These are phyloP conservation scores for Tetrapisispora nanseiensis DNA, from an alignment of 805 yeast species.

Conservation along the genomic window DNA sequence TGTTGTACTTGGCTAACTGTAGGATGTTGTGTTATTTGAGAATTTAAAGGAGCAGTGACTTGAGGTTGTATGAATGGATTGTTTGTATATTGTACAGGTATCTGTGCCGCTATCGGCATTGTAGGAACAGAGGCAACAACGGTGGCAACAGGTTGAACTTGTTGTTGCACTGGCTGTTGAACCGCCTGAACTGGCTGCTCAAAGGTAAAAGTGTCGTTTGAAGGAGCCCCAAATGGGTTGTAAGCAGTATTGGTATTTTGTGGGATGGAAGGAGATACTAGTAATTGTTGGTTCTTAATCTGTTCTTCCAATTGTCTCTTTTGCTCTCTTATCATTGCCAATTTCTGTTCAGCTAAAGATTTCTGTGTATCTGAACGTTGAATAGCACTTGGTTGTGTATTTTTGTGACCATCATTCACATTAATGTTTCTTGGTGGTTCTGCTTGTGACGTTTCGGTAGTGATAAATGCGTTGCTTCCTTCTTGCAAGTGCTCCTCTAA, in stretches of 20 bases:
- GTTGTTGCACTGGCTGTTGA: too few species aligned
- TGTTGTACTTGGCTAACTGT: conserved; percentile 5
- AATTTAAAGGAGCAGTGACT: conserved; percentile 13
- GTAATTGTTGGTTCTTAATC: conserved; percentile 22
- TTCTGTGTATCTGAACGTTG: conserved; percentile 3
- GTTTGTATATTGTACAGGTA: conserved; percentile 1
- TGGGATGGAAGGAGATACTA: conserved; percentile 21
- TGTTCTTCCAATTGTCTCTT: conserved; percentile 26
- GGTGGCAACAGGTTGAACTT: too few species aligned
- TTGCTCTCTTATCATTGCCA: conserved; percentile 28
- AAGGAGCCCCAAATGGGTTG: conserved; percentile 24
- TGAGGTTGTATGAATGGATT: conserved; percentile 5
- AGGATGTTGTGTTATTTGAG: conserved; percentile 20
- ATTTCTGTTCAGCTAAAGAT: conserved; percentile 26
- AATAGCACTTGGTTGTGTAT: conserved; percentile 10
- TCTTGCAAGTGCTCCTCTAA: conserved; percentile 78
- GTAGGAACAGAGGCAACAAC: too few species aligned
- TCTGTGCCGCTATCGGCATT: not conserved
- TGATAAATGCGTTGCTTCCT: conserved; percentile 4
- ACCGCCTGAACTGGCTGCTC: conserved; percentile 14
- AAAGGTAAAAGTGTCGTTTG: conserved; percentile 9
- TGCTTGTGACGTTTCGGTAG: not conserved
- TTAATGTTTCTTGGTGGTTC: not conserved
- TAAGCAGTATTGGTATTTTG: conserved; percentile 22
- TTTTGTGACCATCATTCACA: conserved; percentile 5